These are phyloP conservation scores for Acanthamoeba castellanii DNA, from an alignment of 208 protist species.

Conservation along the genomic window DNA sequence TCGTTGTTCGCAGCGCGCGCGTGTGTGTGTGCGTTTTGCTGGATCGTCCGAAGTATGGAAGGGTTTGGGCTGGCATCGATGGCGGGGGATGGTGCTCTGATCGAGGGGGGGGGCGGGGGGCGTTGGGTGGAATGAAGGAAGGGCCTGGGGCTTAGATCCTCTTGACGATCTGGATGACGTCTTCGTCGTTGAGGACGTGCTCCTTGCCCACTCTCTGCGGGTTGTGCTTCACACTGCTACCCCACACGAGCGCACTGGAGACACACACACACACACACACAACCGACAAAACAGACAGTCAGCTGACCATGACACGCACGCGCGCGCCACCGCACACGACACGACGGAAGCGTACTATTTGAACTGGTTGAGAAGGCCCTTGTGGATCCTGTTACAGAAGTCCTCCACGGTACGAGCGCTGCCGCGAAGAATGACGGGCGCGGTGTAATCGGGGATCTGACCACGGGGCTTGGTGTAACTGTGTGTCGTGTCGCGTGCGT, in stretches of 20 bases:
- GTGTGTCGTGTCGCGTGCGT: neutral
- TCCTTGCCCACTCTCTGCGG: constrained; percentile 95
- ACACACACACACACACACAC: neutral
- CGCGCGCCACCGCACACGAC: too few species aligned
- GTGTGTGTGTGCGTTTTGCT: too few species aligned
- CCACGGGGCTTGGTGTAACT: too few species aligned
- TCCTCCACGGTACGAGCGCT: constrained; percentile 94
- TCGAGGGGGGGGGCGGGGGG: too few species aligned
- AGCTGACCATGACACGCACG: neutral
- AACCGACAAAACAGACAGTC: too few species aligned
- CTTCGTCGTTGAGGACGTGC: constrained; percentile 90
- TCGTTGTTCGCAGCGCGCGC: too few species aligned
- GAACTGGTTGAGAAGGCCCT: constrained; percentile 59
- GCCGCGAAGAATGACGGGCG: constrained; percentile 95
- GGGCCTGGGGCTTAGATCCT: neutral
- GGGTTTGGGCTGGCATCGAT: too few species aligned
- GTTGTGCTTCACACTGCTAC: constrained; percentile 96
- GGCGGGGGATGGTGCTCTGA: too few species aligned
- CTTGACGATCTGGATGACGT: constrained; percentile 89
- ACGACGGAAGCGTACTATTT: too few species aligned
- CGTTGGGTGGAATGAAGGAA: too few species aligned
- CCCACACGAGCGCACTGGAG: constrained; percentile 93
- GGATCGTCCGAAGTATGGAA: too few species aligned
- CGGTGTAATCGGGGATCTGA: constrained; percentile 94
- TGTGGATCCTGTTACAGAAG: constrained; percentile 98